Evolutionary conservation across 2,329 filamentous ascomycete genomes (phyloP), one percentile per base, ranked within the genome.

Genomic region (Cladosporium velox): DNA sequence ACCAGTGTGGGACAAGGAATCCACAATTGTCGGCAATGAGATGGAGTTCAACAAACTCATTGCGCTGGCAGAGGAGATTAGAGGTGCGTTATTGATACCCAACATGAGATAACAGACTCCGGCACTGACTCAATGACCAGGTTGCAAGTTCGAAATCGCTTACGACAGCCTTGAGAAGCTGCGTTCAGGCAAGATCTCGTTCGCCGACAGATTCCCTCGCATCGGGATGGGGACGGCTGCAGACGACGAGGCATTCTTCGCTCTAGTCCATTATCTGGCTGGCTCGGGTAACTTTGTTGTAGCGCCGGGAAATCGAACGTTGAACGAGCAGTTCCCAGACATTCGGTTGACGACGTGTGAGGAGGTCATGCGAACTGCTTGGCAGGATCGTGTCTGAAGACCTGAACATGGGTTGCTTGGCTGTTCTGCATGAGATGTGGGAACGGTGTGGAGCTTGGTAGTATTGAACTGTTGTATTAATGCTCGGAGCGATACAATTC

Each of bases 191-290:
- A 51, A 47, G 3, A 61, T 61, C n/a, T 61, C 59, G 8, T 61
- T 61, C 28, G 59, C 59, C 15, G 59, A 61, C 8, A 61, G 59
- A 26, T 61, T 61, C 11, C 59, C 59, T 5, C 11, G 18, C 0
- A 34, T 24, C 3, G 59, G 59, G 1, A 14, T 61, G 14, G 41
- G 41, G 1, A 34, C 26, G 4, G 59, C 59, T 1, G 41, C 18
- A 30, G 59, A 61, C 14, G 59, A 61, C 28, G 41, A 61, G 51
- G 44, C 59, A 12, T 61, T 61, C 41, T 61, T 61, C 34, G 59
- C 59, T 34, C 59, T 30, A 1, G 34, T 61, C 0, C 59, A 61
- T 24, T 51, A 61, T 15, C 28, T 61, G 28, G 59, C 59, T 2
- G 59, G 59, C 5, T 32, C 38, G 10, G 59, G 59, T 1, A 49